A percentile compares a stretch with the other conserved stretches of the same genome.
Evolutionary conservation across 1,139 yeast genomes (phyloP).

Genomic region (Sugiyamaella paludigena): DNA sequence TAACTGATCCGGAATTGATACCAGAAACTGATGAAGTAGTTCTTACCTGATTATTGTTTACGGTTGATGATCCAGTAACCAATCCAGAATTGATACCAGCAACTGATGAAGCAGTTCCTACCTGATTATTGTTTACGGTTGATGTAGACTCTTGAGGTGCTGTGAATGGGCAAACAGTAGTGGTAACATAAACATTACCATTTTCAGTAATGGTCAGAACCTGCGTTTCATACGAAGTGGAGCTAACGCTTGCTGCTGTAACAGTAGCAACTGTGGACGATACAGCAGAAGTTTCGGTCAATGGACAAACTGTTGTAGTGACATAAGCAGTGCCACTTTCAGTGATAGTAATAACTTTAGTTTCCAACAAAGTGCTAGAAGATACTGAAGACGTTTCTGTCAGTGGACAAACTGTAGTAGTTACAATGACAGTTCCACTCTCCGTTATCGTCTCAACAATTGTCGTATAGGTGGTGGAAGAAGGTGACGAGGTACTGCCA

Average conservation of each 20-base stretch:
- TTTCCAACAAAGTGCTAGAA: conserved; percentile 4
- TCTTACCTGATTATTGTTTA: not conserved
- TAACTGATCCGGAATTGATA: no score
- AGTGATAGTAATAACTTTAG: conserved; percentile 11
- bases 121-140: not conserved
- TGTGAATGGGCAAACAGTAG: conserved; percentile 12
- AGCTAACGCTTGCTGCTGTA: conserved; percentile 1
- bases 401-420: no score
- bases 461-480: no score
- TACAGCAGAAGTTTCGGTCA: conserved; percentile 10
- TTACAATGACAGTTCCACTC: no score
- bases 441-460: no score
- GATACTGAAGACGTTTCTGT: no score
- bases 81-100: no score
- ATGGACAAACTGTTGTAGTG: conserved; percentile 12
- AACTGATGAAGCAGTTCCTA: not conserved
- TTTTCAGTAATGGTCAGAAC: conserved; percentile 6
- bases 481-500: no score
- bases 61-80: not conserved
- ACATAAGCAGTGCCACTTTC: conserved; percentile 8
- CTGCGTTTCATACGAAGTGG: conserved; percentile 8
- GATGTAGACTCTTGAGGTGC: conserved; percentile 7
- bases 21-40: no score
- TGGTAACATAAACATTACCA: conserved; percentile 2
- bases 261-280: conserved; percentile 3